These are phyloP conservation scores for Oryza meyeriana DNA, from an alignment of 176 grass and related monocot species.

Conservation along the genomic window DNA sequence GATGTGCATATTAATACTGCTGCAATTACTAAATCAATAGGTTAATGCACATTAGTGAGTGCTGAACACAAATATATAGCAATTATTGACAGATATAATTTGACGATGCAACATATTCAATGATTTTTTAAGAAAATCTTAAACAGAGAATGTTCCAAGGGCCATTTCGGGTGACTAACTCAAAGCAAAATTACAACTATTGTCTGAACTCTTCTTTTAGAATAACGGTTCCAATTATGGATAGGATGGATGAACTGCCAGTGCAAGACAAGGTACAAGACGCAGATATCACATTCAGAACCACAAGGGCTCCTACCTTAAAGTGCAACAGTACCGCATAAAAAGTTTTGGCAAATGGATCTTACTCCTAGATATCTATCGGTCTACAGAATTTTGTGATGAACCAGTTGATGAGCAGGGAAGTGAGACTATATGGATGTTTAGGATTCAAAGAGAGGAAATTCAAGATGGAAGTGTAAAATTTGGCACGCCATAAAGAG, in stretches of 20 bases:
- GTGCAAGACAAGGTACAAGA: neutral
- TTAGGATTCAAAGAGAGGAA: neutral
- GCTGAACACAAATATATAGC: neutral
- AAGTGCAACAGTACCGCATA: neutral
- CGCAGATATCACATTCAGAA: neutral
- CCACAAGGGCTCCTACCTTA: neutral
- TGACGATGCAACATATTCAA: neutral
- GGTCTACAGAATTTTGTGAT: neutral
- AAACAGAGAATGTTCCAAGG: no score
- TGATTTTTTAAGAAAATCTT: no score
- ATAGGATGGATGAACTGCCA: neutral
- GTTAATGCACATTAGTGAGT: neutral
- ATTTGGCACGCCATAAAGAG: neutral
- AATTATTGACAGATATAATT: neutral
- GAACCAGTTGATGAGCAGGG: neutral
- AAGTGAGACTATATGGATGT: neutral
- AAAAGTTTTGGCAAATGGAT: neutral
- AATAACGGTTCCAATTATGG: no score
- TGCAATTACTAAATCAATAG: slow-evolving; percentile 4
- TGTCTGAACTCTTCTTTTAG: no score
- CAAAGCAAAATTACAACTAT: no score
- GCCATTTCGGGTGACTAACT: no score
- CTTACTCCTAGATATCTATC: neutral
- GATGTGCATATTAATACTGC: neutral
- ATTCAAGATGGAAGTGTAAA: neutral